Conservation (phyloP, 352 stramenopile genomes). For the Phytophthora podocarpi region DNA sequence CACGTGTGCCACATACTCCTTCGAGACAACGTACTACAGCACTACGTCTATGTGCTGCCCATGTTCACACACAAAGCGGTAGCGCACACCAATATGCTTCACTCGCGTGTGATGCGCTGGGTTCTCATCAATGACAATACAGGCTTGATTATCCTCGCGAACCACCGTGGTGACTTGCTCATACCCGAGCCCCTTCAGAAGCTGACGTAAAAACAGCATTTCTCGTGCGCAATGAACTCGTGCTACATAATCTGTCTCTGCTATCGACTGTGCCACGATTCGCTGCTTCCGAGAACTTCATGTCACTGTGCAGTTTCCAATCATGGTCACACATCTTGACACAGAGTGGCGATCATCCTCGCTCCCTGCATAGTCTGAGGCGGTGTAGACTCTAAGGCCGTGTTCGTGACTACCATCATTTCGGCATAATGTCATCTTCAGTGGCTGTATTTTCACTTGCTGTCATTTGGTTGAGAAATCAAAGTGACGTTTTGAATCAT, state of each 20-base stretch:
- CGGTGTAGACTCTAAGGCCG: too few species aligned
- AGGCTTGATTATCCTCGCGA: slow-evolving; percentile 17
- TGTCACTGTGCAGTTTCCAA: slow-evolving; percentile 17
- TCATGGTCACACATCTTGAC: slow-evolving; percentile 13
- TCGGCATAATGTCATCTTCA: too few species aligned
- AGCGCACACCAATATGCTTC: slow-evolving; percentile 23
- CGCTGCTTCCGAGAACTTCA: slow-evolving; percentile 21
- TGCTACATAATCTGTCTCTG: slow-evolving; percentile 22
- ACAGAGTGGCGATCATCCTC: slow-evolving; percentile 6
- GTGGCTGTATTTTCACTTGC: too few species aligned
- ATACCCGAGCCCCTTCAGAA: slow-evolving; percentile 15
- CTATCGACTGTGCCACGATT: slow-evolving; percentile 11
- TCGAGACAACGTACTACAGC: slow-evolving; percentile 3
- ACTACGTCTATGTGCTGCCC: not conserved
- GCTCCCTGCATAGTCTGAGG: slow-evolving; percentile 8
- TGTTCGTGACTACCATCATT: too few species aligned
- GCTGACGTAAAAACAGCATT: slow-evolving; percentile 15
- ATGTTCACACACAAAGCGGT: slow-evolving; percentile 28
- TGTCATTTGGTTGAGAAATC: too few species aligned
- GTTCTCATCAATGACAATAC: slow-evolving; percentile 20
- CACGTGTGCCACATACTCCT: slow-evolving; percentile 2
- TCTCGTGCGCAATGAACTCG: slow-evolving; percentile 6
- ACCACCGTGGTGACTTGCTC: not conserved
- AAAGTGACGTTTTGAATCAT: too few species aligned
- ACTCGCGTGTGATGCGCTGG: slow-evolving; percentile 4